A percentile compares a stretch with the other conserved stretches of the same genome.
Evolutionary conservation across 1,284 basidiomycete species (phyloP).

Genomic region (Fomitopsis palustris): DNA sequence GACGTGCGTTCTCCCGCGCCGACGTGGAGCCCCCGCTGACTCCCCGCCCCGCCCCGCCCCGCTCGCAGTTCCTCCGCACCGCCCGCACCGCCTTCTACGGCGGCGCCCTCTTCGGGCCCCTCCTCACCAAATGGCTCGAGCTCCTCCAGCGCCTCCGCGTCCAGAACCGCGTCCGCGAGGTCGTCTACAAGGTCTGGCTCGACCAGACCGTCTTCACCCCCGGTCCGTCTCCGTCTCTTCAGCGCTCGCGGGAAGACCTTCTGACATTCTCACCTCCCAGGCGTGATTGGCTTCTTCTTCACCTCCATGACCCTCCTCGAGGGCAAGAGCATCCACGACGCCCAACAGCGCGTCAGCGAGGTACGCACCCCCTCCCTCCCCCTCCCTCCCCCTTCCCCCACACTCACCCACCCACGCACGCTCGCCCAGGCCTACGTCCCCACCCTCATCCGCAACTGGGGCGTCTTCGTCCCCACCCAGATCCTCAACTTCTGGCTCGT

Average conservation of each 20-base stretch:
- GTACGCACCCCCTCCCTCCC: conserved; percentile 32
- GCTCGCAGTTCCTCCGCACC: conserved; percentile 64
- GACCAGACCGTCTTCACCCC: conserved; percentile 75
- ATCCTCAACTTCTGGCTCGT: conserved; percentile 79
- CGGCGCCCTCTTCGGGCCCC: conserved; percentile 67
- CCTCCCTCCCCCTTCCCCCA: not conserved
- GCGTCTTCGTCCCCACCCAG: conserved; percentile 79
- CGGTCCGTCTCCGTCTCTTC: conserved; percentile 31
- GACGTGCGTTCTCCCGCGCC: conserved; percentile 46
- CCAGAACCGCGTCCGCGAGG: conserved; percentile 48
- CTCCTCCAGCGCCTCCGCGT: conserved; percentile 64
- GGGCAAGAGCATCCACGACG: conserved; percentile 57
- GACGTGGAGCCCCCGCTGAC: not conserved
- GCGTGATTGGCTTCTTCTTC: conserved; percentile 70
- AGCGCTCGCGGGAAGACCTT: not conserved
- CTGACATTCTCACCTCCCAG: conserved; percentile 30
- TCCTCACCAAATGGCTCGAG: conserved; percentile 69
- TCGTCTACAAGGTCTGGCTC: conserved; percentile 66
- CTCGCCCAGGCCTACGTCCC: conserved; percentile 55
- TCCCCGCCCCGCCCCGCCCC: not conserved
- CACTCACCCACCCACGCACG: not conserved
- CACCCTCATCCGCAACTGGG: conserved; percentile 75
- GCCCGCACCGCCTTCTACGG: conserved; percentile 74
- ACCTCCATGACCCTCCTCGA: conserved; percentile 71
- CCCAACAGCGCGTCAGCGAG: conserved; percentile 48